These are phyloP conservation scores for Skeletonema menzelii DNA, from an alignment of 108 stramenopile genomes.

Conservation along the genomic window DNA sequence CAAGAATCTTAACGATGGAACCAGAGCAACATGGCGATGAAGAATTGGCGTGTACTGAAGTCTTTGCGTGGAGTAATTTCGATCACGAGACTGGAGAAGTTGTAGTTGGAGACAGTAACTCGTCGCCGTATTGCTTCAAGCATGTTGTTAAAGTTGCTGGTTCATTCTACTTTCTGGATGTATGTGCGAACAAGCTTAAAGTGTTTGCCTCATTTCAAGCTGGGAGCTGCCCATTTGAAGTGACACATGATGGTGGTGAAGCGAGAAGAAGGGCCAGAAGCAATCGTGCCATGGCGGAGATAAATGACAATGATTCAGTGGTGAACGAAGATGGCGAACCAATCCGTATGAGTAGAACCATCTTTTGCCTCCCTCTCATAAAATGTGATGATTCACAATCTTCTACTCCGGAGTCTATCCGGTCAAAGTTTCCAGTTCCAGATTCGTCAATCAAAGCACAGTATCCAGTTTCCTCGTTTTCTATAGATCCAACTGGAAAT, in stretches of 20 bases:
- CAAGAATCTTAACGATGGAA: slow-evolving; percentile 34
- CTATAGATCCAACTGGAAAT: slow-evolving; percentile 47
- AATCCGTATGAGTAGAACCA: slow-evolving; percentile 27
- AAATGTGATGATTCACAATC: slow-evolving; percentile 8
- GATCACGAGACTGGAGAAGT: background rate
- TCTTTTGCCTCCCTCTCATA: slow-evolving; percentile 30
- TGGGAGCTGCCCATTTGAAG: slow-evolving; percentile 18
- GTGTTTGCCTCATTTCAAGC: slow-evolving; percentile 42
- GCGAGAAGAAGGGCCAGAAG: background rate
- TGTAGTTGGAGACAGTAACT: background rate
- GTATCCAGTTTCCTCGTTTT: slow-evolving; percentile 47
- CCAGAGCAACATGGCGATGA: slow-evolving; percentile 7
- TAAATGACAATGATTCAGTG: slow-evolving; percentile 26
- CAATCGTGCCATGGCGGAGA: slow-evolving; percentile 12
- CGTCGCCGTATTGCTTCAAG: slow-evolving; percentile 9
- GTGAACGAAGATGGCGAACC: slow-evolving; percentile 32
- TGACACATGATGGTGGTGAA: background rate
- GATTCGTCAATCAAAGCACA: slow-evolving; percentile 33
- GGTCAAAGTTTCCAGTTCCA: slow-evolving; percentile 44
- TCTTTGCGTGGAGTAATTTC: slow-evolving; percentile 37
- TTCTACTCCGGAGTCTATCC: slow-evolving; percentile 11
- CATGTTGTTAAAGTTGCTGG: slow-evolving; percentile 45
- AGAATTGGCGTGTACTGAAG: slow-evolving; percentile 33
- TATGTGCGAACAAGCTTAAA: slow-evolving; percentile 42
- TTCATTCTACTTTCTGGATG: slow-evolving; percentile 39